Base-by-base conservation (phyloP, 2,329 filamentous ascomycete genomes). In the Sarocladiaceae sp. region DNA sequence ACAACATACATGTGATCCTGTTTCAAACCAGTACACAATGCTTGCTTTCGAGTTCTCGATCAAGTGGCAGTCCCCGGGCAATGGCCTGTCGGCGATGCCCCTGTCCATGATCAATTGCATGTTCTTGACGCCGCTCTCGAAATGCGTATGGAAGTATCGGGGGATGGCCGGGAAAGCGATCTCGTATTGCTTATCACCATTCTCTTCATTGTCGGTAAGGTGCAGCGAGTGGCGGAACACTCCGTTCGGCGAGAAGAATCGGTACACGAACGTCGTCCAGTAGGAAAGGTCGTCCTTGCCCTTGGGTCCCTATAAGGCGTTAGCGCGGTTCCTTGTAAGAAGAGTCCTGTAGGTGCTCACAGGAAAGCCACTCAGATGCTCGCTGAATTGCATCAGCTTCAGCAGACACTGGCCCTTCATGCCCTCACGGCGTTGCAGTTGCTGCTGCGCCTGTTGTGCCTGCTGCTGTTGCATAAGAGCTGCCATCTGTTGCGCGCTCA, bases 121-220 rank as follows among this genome's bases (percentile, higher is more conserved):
- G 45, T 82, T 87, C 53, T 79, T 84, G 45, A 96, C 82, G 6
- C 89, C 90, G 48, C 88, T 91, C 46, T 84, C 83, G 59, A 93
- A 96, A 56, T 95, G 85, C 0, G 88, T 90, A 55, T 85, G 81
- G 60, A 95, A 96, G 63, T 93, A 97, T 56, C 91, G 82, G 26
- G 91, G 80, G 35, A 98, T 72, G 1, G 86, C 86, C 3, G 89
- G 79, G 47, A 80, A 87, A 3, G 83, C 78, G 40, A 97, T 88
- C 60, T 96, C 90, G 56, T 90, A 96, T 55, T 85, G 80, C 67
- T 94, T 96, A 45, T 83, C 76, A 15, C 69, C 72, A 27, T 67
- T 66, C 35, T 80, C 73, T 34, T 82, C 78, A 10, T 76, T 71
- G 16, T 76, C 71, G 33, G 63, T 68, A 34, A 75, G 67, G 50